A percentile compares a stretch with the other conserved stretches of the same genome.
Conservation (phyloP, 78 protist genomes). For the Dictyostelium citrinum region DNA sequence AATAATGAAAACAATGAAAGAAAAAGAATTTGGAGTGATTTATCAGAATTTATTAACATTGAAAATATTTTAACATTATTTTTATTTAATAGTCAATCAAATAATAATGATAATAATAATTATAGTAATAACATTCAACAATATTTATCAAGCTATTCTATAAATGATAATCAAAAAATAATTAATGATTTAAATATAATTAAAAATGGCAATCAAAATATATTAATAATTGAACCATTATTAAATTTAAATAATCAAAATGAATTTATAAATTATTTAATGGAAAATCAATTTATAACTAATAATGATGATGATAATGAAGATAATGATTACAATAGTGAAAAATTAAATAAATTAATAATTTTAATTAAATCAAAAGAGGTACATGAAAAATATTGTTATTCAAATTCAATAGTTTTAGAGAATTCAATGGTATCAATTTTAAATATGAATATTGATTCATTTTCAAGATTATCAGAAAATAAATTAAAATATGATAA, state of each 20-base stretch:
- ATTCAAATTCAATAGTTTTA: neutral
- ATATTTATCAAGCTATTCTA: neutral
- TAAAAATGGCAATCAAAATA: neutral
- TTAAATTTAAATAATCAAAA: neutral
- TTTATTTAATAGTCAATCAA: constrained; percentile 14
- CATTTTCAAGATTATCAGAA: neutral
- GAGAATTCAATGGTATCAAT: neutral
- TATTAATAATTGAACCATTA: constrained; percentile 8
- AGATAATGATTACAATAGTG: neutral
- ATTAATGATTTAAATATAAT: neutral
- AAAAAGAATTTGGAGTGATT: constrained; percentile 17
- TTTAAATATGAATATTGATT: neutral
- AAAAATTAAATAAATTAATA: neutral
- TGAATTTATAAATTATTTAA: neutral
- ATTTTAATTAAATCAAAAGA: constrained; percentile 4
- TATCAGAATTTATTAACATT: neutral
- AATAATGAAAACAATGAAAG: neutral
- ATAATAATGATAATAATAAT: neutral
- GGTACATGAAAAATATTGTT: neutral
- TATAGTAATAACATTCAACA: neutral
- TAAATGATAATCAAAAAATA: neutral
- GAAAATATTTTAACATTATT: neutral
- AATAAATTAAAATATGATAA: neutral
- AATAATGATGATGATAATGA: neutral
- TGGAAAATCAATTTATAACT: neutral